Conservation (phyloP, 306 rosid genomes). For the Lablab purpureus region DNA sequence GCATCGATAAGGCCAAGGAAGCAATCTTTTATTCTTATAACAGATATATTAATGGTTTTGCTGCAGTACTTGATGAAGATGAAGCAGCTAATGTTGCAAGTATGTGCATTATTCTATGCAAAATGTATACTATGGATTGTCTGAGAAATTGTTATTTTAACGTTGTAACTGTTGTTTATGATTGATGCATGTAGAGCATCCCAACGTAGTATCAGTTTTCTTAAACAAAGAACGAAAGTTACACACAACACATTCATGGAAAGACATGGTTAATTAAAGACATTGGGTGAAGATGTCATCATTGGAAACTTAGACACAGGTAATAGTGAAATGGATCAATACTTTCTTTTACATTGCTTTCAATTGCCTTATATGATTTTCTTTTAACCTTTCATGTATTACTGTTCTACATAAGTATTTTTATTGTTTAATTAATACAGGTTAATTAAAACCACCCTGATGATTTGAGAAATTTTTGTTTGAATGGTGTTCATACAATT, state of each 20-base stretch:
- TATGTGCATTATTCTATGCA: conserved; percentile 27
- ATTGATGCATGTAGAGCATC: conserved; percentile 56
- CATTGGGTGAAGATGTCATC: too few relatives aligned
- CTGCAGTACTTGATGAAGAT: conserved; percentile 70
- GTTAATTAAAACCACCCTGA: too few relatives aligned
- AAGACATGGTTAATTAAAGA: too few relatives aligned
- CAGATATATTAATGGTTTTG: conserved; percentile 79
- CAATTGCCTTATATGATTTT: too few relatives aligned
- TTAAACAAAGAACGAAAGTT: conserved; percentile 49
- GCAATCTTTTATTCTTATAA: conserved; percentile 74
- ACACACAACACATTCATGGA: conserved; percentile 81
- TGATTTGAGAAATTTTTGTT: too few relatives aligned
- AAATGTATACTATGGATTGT: not conserved
- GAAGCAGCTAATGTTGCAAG: conserved; percentile 60
- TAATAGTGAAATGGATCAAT: too few relatives aligned
- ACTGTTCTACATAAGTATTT: too few relatives aligned
- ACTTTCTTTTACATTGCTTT: too few relatives aligned
- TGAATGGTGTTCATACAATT: too few relatives aligned
- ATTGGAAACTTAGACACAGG: too few relatives aligned
- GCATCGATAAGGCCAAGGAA: conserved; percentile 57
- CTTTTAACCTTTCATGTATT: too few relatives aligned
- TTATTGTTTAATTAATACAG: too few relatives aligned
- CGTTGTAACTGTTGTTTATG: not conserved
- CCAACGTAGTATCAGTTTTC: conserved; percentile 66
- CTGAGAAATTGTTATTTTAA: not conserved